Evolutionary conservation across 768 basidiomycete species (phyloP).

Genomic region (Trametes gibbosa): DNA sequence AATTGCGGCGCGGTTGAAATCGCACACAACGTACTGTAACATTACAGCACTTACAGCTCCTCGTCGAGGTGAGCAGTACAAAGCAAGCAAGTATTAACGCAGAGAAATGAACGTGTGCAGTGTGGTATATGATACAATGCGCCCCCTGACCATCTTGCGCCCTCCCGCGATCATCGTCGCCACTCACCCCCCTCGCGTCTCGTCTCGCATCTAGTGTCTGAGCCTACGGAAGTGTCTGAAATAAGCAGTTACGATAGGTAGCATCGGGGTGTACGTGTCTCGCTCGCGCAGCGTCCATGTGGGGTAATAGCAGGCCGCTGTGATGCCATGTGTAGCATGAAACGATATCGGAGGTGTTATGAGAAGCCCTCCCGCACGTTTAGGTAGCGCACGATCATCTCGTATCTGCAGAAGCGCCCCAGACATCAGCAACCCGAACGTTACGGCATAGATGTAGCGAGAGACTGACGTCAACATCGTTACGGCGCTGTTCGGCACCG

Average conservation of each 20-base stretch:
- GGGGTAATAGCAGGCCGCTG: too few relatives aligned
- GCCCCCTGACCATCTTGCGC: too few relatives aligned
- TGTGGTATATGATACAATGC: conserved; percentile 14
- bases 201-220: neutral
- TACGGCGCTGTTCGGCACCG: conserved; percentile 94
- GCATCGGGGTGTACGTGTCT: too few relatives aligned
- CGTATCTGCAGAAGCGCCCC: conserved; percentile 23
- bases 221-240: neutral
- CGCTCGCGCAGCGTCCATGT: too few relatives aligned
- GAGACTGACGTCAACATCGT: conserved; percentile 85
- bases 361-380: conserved; percentile 16
- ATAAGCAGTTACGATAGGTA: too few relatives aligned
- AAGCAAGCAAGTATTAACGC: neutral
- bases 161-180: too few relatives aligned
- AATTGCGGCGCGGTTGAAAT: too few relatives aligned
- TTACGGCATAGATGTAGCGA: neutral
- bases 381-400: conserved; percentile 31
- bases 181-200: neutral
- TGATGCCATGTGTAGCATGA: too few relatives aligned
- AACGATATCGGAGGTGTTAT: conserved; percentile 5
- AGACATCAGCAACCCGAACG: neutral
- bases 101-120: conserved; percentile 7
- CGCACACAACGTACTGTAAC: too few relatives aligned
- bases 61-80: neutral
- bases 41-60: conserved; percentile 1